Base-by-base conservation (phyloP, 2,329 filamentous ascomycete species). In the Basipetospora chlamydospora region DNA sequence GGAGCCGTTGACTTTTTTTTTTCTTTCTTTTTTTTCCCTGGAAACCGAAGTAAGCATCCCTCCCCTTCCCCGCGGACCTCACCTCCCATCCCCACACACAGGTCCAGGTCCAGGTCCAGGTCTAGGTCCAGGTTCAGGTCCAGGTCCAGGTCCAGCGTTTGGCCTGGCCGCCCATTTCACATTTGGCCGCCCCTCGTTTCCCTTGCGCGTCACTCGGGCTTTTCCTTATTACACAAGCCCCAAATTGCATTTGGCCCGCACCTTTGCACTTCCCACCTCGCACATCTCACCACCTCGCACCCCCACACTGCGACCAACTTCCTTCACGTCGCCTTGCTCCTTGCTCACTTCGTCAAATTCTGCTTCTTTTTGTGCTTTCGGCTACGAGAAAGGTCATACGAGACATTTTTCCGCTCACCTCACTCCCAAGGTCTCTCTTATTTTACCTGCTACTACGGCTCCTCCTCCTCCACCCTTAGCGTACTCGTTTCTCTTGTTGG, bases 341-440 rank as follows among this genome's bases (percentile, higher is more conserved):
- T 12, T 20, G 17, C n/a, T 37, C 35, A 28, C 28, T 21, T 37
- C 28, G 18, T 28, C 28, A 37, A 37, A 34, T 22, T 22, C 21
- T 31, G 28, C 28, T 16, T 43, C 43, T 40, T 45, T 41, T 49
- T 32, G 34, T 37, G 16, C 20, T 33, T 15, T 52, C 50, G 49
- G 53, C 49, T 54, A 51, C 48, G 44, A 51, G 21, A 37, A 16
- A 42, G 39, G 47, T 59, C 51, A 55, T 57, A 61, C 58, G 52
- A 61, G 57, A 59, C 54, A 56, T n/a, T n/a, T n/a, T n/a, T n/a
- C n/a, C n/a, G n/a, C n/a, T n/a, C n/a, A n/a, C n/a, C n/a, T n/a
- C n/a, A n/a, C n/a, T n/a, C n/a, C n/a, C n/a, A n/a, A n/a, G n/a
- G n/a, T 53, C 44, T 47, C 44, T 46, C 46, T 44, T 43, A 46